Conservation (phyloP, 2,329 filamentous ascomycete species). For the Pseudophaeomoniella oleicola region DNA sequence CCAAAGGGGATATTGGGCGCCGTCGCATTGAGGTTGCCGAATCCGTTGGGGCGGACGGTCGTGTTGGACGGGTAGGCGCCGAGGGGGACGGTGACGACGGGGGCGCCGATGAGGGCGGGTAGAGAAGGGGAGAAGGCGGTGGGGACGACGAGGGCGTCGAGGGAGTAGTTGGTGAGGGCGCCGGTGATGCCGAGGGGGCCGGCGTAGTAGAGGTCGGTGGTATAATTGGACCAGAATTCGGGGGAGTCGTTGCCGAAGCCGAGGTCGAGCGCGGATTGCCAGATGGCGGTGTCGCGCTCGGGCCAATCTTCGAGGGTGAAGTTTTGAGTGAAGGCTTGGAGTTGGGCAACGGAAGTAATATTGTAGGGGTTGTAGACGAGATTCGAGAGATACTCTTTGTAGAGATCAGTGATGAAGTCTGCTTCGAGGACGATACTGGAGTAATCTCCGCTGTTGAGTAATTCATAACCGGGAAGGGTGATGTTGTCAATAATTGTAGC, state of each 20-base stretch:
- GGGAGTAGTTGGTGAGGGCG: constrained; percentile 38
- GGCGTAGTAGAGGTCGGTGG: constrained; percentile 37
- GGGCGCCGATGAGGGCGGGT: constrained; percentile 42
- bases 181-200: constrained; percentile 47
- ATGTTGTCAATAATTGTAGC: constrained; percentile 46
- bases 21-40: constrained; percentile 36
- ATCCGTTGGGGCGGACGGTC: constrained; percentile 26
- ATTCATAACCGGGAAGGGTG: constrained; percentile 39
- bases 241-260: constrained; percentile 36
- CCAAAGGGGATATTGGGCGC: constrained; percentile 48
- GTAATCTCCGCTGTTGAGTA: constrained; percentile 18
- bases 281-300: constrained; percentile 40
- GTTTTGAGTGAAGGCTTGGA: constrained; percentile 40
- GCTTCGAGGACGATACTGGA: constrained; percentile 33
- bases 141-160: constrained; percentile 50
- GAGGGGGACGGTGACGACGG: constrained; percentile 49
- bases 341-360: constrained; percentile 35
- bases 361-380: constrained; percentile 44
- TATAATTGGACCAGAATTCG: constrained; percentile 43
- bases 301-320: constrained; percentile 45
- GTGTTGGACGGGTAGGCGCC: constrained; percentile 38
- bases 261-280: constrained; percentile 34
- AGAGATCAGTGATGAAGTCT: constrained; percentile 46
- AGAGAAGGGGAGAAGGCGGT: constrained; percentile 32
- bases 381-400: constrained; percentile 36